Evolutionary conservation across 768 basidiomycete genomes (phyloP).

Genomic region (Naematelia aurantialba): DNA sequence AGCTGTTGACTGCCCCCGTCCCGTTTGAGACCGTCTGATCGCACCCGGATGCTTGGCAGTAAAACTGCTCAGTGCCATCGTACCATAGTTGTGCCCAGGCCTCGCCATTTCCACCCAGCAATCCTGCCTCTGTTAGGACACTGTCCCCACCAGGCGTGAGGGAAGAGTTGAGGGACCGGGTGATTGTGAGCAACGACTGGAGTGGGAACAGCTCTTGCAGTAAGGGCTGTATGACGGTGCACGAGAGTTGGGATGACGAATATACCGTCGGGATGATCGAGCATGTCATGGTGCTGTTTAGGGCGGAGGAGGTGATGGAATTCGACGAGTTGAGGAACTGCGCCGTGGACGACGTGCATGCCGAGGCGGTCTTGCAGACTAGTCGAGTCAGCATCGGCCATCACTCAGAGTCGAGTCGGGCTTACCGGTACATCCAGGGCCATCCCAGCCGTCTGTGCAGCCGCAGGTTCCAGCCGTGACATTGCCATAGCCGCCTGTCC

Average conservation of each 20-base stretch:
- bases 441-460: constrained; percentile 72
- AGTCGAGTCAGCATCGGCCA: neutral
- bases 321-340: constrained; percentile 52
- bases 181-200: constrained; percentile 70
- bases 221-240: constrained; percentile 77
- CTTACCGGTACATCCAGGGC: constrained; percentile 51
- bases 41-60: constrained; percentile 70
- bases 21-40: constrained; percentile 55
- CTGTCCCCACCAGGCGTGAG: constrained; percentile 57
- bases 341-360: constrained; percentile 61
- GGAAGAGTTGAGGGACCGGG: constrained; percentile 66
- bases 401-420: neutral
- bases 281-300: constrained; percentile 70
- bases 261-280: constrained; percentile 67
- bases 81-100: constrained; percentile 49
- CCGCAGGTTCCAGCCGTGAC: constrained; percentile 64
- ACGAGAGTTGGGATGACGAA: constrained; percentile 78
- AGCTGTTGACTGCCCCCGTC: constrained; percentile 47
- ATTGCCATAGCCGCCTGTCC: constrained; percentile 58
- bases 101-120: constrained; percentile 23
- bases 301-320: constrained; percentile 17
- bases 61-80: constrained; percentile 63
- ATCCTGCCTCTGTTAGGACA: constrained; percentile 10
- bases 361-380: constrained; percentile 65
- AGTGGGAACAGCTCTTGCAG: constrained; percentile 71